A percentile compares a stretch with the other conserved stretches of the same genome.
phyloP scores from a whole-genome alignment of 805 yeast species.

The Tetrapisispora taiwanensis region DNA sequence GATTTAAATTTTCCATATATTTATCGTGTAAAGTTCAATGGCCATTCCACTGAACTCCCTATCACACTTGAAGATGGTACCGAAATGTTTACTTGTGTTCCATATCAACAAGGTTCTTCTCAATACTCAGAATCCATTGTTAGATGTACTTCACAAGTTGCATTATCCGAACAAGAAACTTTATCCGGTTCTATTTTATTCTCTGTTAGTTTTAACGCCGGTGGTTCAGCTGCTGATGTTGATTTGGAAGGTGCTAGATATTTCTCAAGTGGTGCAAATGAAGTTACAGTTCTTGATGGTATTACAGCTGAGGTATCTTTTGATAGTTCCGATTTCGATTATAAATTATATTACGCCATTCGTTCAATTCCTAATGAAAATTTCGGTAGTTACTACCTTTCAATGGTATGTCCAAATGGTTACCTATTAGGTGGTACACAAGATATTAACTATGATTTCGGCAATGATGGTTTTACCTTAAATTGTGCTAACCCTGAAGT shows the following conservation, averaged over 20 bases:
- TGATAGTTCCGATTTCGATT: conserved; percentile 11
- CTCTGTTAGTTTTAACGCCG: conserved; percentile 27
- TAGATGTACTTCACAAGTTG: conserved; percentile 22
- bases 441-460: conserved; percentile 21
- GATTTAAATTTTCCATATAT: conserved; percentile 24
- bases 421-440: conserved; percentile 22
- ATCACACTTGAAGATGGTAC: conserved; percentile 20
- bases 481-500: conserved; percentile 26
- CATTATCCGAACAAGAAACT: conserved; percentile 10
- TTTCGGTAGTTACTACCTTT: conserved; percentile 27
- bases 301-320: conserved; percentile 23
- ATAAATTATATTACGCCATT: conserved; percentile 15
- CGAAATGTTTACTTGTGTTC: conserved; percentile 25
- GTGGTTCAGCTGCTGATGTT: conserved; percentile 25
- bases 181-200: conserved; percentile 25
- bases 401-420: conserved; percentile 28
- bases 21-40: conserved; percentile 29
- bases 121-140: conserved; percentile 22
- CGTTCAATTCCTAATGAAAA: conserved; percentile 28
- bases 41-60: conserved; percentile 10
- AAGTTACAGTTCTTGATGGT: conserved; percentile 18
- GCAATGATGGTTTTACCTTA: conserved; percentile 28
- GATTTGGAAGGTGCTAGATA: conserved; percentile 27
- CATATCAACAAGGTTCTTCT: conserved; percentile 30
- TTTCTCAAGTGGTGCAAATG: conserved; percentile 23